Evolutionary conservation across 164 flowering plant species (phyloP), one percentile per base, ranked within the genome.

Genomic region (Aristolochia fimbriata): DNA sequence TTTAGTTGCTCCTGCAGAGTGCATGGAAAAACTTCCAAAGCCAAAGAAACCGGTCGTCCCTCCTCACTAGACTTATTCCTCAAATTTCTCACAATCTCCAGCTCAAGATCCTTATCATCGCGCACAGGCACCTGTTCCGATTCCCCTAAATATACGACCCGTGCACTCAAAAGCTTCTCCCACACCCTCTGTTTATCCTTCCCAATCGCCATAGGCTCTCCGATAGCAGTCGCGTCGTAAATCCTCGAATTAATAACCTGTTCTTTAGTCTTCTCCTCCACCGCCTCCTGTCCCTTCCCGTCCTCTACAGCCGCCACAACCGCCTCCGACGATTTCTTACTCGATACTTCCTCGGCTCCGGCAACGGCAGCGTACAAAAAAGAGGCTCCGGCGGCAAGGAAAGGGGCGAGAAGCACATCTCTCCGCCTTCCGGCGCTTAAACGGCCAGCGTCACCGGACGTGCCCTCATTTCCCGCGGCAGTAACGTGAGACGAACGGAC

Each of bases 171-270:
- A 71, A 93, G 48, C 89, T 93, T 92, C 80, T 93, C 98, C 98
- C 96, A 93, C 53, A 87, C 89, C 73, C 72, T 87, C 46, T 69
- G 62, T 84, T 75, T 86, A 53, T 89, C 98, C 74, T 87, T 93
- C 65, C 97, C 98, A 49, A 87, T 61, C 13, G 96, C 96, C 72
- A 78, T 17, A 30, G 98, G 98, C 78, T 93, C 98, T 54, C 98
- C 98, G 3, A 93, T 87, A 49, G 58, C 88, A 66, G 94, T 80
- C 47, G 97, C 94, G 65, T 93, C 98, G 66, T 93, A 93, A 16
- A 93, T 74, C 78, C 98, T 87, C 67, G 96, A 83, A 37, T 77
- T 74, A 69, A 66, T 78, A 48, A 72, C 83, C 25, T 21, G 51
- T 7, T 56, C 45, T 64, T 56, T 54, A 10, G 14, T 54, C 74